Conservation (phyloP, 2,329 filamentous ascomycete species). For the Cercospora zeae-maydis region DNA sequence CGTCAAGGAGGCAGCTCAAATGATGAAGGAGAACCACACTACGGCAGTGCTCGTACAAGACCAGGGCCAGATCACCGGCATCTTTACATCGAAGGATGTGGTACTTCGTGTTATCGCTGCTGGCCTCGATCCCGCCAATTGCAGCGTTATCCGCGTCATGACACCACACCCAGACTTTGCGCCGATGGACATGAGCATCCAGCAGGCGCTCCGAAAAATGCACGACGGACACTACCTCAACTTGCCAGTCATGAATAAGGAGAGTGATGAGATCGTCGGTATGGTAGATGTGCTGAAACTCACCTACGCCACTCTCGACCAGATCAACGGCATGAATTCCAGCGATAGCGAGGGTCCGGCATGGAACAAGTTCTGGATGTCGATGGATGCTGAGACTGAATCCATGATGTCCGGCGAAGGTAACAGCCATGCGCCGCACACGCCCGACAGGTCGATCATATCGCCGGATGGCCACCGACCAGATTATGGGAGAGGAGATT, state of each 20-base stretch:
- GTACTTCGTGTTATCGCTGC: conserved; percentile 96
- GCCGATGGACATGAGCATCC: conserved; percentile 97
- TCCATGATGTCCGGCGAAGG: conserved; percentile 93
- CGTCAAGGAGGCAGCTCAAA: conserved; percentile 86
- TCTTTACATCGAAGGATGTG: conserved; percentile 99
- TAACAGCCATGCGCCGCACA: conserved; percentile 65
- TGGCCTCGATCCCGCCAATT: conserved; percentile 86
- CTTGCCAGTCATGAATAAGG: conserved; percentile 90
- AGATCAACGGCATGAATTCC: conserved; percentile 86
- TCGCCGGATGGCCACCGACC: conserved; percentile 68
- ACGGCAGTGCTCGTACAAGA: conserved; percentile 95
- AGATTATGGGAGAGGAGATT: conserved; percentile 66
- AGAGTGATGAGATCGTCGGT: conserved; percentile 91
- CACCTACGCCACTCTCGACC: conserved; percentile 95
- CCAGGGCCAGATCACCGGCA: conserved; percentile 94
- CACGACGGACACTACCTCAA: conserved; percentile 99
- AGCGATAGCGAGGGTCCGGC: conserved; percentile 89
- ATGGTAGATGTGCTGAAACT: conserved; percentile 99
- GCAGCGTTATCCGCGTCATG: conserved; percentile 98
- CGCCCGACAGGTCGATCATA: conserved; percentile 70
- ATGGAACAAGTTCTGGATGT: conserved; percentile 99
- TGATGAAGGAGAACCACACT: conserved; percentile 99
- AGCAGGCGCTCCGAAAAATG: conserved; percentile 97
- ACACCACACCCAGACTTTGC: conserved; percentile 98
- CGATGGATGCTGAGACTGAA: conserved; percentile 89